Evolutionary conservation across 1,139 yeast genomes (phyloP).

Genomic region (Hyphopichia fennica): DNA sequence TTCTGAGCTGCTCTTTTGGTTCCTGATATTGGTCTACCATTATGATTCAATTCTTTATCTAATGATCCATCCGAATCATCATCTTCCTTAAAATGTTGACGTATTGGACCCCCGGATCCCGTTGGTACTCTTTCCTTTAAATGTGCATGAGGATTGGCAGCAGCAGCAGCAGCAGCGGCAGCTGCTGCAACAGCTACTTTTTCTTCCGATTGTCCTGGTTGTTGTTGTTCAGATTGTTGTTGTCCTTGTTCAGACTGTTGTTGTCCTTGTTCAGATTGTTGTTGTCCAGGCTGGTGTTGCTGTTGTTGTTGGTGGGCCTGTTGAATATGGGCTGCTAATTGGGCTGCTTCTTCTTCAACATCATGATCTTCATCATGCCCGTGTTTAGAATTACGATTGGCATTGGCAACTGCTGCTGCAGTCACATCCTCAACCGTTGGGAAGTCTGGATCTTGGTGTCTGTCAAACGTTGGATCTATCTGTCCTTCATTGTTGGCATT

Average conservation of each 20-base stretch:
- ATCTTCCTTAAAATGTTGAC: neutral
- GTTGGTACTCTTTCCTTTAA: neutral
- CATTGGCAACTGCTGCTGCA: constrained; percentile 31
- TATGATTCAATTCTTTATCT: neutral
- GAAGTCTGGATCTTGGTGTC: constrained; percentile 25
- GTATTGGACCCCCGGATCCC: constrained; percentile 3
- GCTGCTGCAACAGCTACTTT: neutral
- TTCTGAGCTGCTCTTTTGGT: constrained; percentile 89
- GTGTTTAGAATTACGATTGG: constrained; percentile 8
- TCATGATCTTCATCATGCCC: constrained; percentile 7
- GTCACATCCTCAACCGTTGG: constrained; percentile 30
- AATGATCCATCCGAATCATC: neutral
- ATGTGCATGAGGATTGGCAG: neutral
- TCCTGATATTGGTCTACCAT: constrained; percentile 46
- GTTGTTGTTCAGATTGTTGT: constrained; percentile 6
- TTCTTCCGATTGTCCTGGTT: constrained; percentile 2
- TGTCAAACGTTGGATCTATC: constrained; percentile 33
- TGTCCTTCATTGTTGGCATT: constrained; percentile 19
- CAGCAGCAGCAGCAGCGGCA: neutral
- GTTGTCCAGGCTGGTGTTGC: constrained; percentile 1
- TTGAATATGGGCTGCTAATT: constrained; percentile 14
- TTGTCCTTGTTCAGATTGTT: constrained; percentile 6
- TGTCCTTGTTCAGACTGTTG: constrained; percentile 1
- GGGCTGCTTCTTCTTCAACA: constrained; percentile 12
- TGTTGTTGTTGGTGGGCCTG: constrained; percentile 7